A percentile compares a stretch with the other conserved stretches of the same genome.
Conservation (phyloP, 495 filamentous ascomycete species). For the Darksidea phi region DNA sequence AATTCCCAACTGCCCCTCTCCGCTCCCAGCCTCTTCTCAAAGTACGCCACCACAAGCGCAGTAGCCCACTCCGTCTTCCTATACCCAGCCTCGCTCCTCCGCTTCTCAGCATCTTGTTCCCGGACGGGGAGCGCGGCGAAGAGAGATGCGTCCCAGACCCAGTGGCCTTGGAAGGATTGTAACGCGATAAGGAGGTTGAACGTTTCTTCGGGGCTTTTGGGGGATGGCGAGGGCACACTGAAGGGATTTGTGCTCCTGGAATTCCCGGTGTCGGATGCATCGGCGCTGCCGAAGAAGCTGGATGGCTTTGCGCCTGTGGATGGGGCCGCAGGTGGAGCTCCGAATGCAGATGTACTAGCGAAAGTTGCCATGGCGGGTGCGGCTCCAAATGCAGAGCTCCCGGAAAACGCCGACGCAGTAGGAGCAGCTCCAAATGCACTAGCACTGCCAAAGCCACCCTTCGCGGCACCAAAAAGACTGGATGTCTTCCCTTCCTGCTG, state of each 20-base stretch:
- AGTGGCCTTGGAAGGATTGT: conserved; percentile 55
- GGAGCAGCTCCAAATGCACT: too few species aligned
- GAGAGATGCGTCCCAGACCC: conserved; percentile 40
- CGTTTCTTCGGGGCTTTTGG: conserved; percentile 16
- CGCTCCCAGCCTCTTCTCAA: conserved; percentile 46
- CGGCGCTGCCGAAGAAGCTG: neutral
- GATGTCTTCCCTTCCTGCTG: too few species aligned
- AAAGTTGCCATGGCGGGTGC: neutral
- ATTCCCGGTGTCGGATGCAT: neutral
- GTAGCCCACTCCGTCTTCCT: conserved; percentile 46
- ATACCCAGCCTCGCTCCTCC: neutral
- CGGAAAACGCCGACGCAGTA: neutral
- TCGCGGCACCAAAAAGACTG: too few species aligned
- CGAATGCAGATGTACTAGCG: neutral
- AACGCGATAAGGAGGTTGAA: conserved; percentile 43
- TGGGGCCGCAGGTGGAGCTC: neutral
- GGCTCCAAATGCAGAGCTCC: neutral
- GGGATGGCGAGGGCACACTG: neutral
- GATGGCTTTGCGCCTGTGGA: too few species aligned
- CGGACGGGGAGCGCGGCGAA: conserved; percentile 33
- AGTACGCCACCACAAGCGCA: conserved; percentile 50
- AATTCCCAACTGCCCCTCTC: conserved; percentile 57
- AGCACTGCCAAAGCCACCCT: too few species aligned
- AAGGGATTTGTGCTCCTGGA: neutral
- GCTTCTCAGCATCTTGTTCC: conserved; percentile 13